Base-by-base conservation (phyloP, 2,329 filamentous ascomycete species). In the Phialophora chinensis region DNA sequence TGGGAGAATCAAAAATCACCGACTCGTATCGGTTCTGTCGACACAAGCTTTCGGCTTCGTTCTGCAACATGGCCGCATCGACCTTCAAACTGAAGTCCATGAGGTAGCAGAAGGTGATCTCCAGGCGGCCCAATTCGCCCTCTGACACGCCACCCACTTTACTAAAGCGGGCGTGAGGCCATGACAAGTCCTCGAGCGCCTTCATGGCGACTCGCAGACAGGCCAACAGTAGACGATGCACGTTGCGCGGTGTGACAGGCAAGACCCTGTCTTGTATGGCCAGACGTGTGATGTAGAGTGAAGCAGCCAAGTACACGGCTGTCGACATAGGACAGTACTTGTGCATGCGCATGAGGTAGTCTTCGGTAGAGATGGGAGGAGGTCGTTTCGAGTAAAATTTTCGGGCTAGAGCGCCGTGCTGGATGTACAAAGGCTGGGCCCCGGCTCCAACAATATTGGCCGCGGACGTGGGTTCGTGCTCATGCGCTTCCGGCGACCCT, bases 331-430 rank as follows among this genome's bases (percentile, higher is more conserved):
- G 93, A 75, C 94, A 98, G 80, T 91, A 97, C 65, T 88, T 88
- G 79, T 98, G 93, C 66, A 98, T 87, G 17, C 94, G 91, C 73
- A 89, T 83, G 27, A 98, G 86, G 75, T 98, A 99, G 70, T 95
- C 90, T 74, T 90, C 87, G 55, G 97, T 85, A 42, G 88, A 85
- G 71, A 98, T 94, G 11, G 91, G 89, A 23, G 95, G 94, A 17
- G 92, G 88, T 59, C 88, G 87, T 77, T 95, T 97, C 70, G 91
- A 94, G 81, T 95, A 96, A 79, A 99, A 99, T 74, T 95, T 95
- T 72, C 93, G 88, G 20, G 92, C 92, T 70, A 98, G 92, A 71
- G 92, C 90, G 69, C 88, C 89, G 75, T 95, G 91, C 76, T 97
- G 93, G 38, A 92, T 80, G 67, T 90, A 88, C 64, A 92, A 82